Conservation (phyloP, 768 basidiomycete genomes). For the Suillus sp. region DNA sequence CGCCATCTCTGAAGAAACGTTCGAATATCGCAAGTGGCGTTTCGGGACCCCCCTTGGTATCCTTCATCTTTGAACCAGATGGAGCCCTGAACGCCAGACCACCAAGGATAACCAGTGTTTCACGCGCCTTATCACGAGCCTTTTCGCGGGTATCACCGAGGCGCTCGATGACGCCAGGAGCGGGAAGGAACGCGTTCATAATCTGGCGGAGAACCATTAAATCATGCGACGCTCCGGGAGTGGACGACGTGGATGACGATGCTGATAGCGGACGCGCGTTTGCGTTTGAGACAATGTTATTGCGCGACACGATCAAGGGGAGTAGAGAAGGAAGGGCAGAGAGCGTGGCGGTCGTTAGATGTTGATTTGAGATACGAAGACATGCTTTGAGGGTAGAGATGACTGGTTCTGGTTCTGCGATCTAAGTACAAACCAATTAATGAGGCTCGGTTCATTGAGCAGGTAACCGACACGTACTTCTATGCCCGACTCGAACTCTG, state of each 20-base stretch:
- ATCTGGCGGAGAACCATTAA: conserved; percentile 64
- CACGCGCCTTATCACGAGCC: conserved; percentile 71
- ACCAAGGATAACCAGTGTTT: conserved; percentile 74
- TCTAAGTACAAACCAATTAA: conserved; percentile 42
- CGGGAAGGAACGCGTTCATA: conserved; percentile 66
- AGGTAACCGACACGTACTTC: conserved; percentile 51
- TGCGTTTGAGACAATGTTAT: conserved; percentile 28
- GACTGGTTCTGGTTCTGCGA: conserved; percentile 71
- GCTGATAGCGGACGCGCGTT: conserved; percentile 45
- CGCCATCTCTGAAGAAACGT: conserved; percentile 67
- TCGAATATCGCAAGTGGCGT: conserved; percentile 73
- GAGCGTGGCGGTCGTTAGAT: conserved; percentile 77
- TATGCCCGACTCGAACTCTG: conserved; percentile 67
- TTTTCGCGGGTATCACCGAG: conserved; percentile 77
- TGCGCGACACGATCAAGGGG: conserved; percentile 56
- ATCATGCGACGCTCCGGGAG: conserved; percentile 49
- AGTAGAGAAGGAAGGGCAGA: conserved; percentile 67
- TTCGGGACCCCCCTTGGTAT: conserved; percentile 67
- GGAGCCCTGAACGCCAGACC: conserved; percentile 68
- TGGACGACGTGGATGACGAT: conserved; percentile 54
- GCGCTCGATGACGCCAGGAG: conserved; percentile 80
- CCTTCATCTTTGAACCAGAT: conserved; percentile 45
- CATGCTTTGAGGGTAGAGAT: conserved; percentile 71
- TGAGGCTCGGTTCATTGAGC: neutral
- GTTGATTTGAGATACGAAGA: conserved; percentile 80